Conservation (phyloP, 768 basidiomycete genomes). For the Podaxis rugospora region DNA sequence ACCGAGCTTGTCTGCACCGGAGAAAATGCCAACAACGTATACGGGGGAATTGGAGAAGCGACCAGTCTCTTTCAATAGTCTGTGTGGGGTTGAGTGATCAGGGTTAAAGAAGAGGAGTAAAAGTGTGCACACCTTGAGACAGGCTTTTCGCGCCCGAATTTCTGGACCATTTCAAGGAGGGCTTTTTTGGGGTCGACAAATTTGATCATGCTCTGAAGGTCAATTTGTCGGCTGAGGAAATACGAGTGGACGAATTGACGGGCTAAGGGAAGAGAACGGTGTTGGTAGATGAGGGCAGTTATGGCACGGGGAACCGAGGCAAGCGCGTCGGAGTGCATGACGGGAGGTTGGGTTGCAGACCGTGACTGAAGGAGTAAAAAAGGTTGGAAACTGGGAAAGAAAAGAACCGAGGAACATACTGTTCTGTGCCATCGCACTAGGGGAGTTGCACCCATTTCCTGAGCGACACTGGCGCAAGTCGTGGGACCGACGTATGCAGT, state of each 20-base stretch:
- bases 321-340: constrained; percentile 82
- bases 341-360: constrained; percentile 40
- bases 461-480: constrained; percentile 80
- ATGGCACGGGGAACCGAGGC: constrained; percentile 84
- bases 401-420: constrained; percentile 36
- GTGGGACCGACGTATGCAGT: constrained; percentile 88
- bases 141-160: constrained; percentile 66
- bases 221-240: constrained; percentile 83
- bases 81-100: constrained; percentile 22
- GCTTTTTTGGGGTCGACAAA: constrained; percentile 47
- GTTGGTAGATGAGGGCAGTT: constrained; percentile 84
- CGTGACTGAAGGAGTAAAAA: constrained; percentile 32
- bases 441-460: constrained; percentile 76
- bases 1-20: constrained; percentile 78
- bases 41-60: constrained; percentile 86
- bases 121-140: constrained; percentile 47
- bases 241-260: constrained; percentile 84
- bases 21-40: constrained; percentile 95
- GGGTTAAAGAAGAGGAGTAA: constrained; percentile 21
- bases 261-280: constrained; percentile 81
- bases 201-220: constrained; percentile 45
- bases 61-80: constrained; percentile 90
- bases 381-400: neutral
- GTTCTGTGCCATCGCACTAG: constrained; percentile 80
- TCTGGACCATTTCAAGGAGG: constrained; percentile 72